A percentile compares a stretch with the other conserved stretches of the same genome.
Conservation (phyloP, 2,329 filamentous ascomycete species). For the Alternaria brassicicola region DNA sequence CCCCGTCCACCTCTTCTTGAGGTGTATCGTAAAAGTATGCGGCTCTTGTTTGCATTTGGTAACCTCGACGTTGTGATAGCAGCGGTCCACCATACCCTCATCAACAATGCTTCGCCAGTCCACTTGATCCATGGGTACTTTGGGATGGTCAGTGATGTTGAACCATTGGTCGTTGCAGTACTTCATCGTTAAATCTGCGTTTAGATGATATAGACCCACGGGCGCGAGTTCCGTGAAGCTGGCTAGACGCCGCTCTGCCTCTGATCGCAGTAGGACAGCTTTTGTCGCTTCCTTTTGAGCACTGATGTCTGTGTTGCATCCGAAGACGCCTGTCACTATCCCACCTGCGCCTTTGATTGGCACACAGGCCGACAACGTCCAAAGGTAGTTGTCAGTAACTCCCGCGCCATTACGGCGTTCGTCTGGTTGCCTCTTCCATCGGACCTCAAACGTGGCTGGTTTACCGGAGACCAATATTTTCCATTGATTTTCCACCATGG, state of each 20-base stretch:
- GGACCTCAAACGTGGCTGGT: slow-evolving; percentile 34
- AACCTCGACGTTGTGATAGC: slow-evolving; percentile 4
- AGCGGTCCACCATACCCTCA: slow-evolving; percentile 8
- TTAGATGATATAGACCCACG: slow-evolving; percentile 14
- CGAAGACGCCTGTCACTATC: slow-evolving; percentile 26
- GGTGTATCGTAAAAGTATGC: slow-evolving; percentile 15
- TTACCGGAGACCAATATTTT: slow-evolving; percentile 23
- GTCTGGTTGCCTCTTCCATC: slow-evolving; percentile 25
- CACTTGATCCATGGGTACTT: slow-evolving; percentile 11
- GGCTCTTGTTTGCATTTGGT: background rate
- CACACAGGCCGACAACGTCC: slow-evolving; percentile 31
- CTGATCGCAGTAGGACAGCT: slow-evolving; percentile 14
- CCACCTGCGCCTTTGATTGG: slow-evolving; percentile 25
- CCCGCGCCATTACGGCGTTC: background rate
- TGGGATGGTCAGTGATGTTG: slow-evolving; percentile 18
- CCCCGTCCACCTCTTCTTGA: slow-evolving; percentile 25
- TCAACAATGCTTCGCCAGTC: slow-evolving; percentile 9
- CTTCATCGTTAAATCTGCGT: slow-evolving; percentile 21
- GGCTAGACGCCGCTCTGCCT: slow-evolving; percentile 24
- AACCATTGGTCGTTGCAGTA: slow-evolving; percentile 32
- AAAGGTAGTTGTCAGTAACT: slow-evolving; percentile 10
- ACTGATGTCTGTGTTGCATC: slow-evolving; percentile 33
- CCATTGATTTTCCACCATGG: slow-evolving; percentile 17
- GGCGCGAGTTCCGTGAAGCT: slow-evolving; percentile 23
- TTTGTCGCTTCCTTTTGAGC: slow-evolving; percentile 31